Percentiles rank a stretch among this genome's conserved stretches.
phyloP scores from a whole-genome alignment of 176 grass and related monocot genomes.

The Tillandsia leiboldiana region DNA sequence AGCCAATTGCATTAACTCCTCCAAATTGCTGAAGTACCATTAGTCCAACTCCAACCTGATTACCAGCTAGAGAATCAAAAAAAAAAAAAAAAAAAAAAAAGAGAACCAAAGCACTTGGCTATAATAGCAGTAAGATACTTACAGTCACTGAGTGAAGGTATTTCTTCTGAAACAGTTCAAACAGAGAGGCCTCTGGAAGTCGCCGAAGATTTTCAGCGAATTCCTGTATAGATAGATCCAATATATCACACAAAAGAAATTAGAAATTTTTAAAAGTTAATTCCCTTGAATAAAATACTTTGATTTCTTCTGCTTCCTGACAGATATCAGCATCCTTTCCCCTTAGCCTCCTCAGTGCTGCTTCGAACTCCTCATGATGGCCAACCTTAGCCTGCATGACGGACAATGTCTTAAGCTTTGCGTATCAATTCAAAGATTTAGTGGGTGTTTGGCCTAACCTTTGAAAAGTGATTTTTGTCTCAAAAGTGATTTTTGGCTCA shows the following conservation, averaged over 20 bases:
- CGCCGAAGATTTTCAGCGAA: conserved; percentile 48
- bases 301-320: conserved; percentile 57
- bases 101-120: neutral
- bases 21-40: conserved; percentile 89
- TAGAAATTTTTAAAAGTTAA: conserved; percentile 1
- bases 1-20: conserved; percentile 81
- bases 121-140: conserved; percentile 18
- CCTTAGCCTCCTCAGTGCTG: conserved; percentile 49
- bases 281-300: conserved; percentile 30
- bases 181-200: conserved; percentile 40
- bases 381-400: conserved; percentile 42
- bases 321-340: conserved; percentile 42
- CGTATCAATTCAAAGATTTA: neutral
- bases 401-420: neutral
- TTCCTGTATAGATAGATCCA: conserved; percentile 36
- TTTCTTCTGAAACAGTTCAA: conserved; percentile 69
- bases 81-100: neutral
- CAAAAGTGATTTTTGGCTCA: too few species aligned
- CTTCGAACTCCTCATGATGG: conserved; percentile 23
- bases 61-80: neutral
- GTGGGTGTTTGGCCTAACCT: too few species aligned
- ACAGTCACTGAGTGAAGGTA: conserved; percentile 53
- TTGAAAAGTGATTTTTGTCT: too few species aligned
- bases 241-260: conserved; percentile 2
- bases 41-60: conserved; percentile 67